phyloP scores from a whole-genome alignment of 257 asterid species.

The Nyctanthes arbortristis region DNA sequence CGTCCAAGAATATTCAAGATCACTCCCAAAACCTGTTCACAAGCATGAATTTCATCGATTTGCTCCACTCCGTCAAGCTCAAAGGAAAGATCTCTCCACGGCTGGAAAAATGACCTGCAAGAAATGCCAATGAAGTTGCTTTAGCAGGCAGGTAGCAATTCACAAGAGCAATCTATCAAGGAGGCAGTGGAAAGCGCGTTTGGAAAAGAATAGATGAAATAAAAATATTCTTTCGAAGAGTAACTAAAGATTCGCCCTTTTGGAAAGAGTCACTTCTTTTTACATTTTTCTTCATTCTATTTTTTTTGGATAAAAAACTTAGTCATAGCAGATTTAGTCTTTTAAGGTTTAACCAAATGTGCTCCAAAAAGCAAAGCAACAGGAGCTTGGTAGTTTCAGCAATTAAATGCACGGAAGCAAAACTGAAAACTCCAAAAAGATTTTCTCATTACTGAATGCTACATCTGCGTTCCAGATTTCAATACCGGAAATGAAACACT shows the following conservation, averaged over 20 bases:
- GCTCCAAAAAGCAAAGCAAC: background rate
- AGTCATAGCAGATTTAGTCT: background rate
- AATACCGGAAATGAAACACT: no score
- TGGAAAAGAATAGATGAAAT: no score
- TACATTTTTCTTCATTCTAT: background rate
- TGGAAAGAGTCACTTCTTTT: background rate
- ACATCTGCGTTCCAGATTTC: no score
- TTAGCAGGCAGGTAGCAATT: background rate
- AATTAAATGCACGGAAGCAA: background rate
- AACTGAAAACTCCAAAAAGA: no score
- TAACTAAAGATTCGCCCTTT: background rate
- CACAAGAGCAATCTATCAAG: background rate
- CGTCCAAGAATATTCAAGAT: conserved; percentile 49
- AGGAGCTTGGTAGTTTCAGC: background rate
- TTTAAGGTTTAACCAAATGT: background rate
- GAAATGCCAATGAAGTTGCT: conserved; percentile 4
- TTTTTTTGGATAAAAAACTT: background rate
- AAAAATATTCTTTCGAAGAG: background rate
- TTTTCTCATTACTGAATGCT: no score
- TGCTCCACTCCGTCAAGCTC: conserved; percentile 36
- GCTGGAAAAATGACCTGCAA: conserved; percentile 75
- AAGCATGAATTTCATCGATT: conserved; percentile 71
- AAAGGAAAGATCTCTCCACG: conserved; percentile 63
- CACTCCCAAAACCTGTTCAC: conserved; percentile 56
- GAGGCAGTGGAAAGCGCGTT: background rate